phyloP scores from a whole-genome alignment of 805 yeast species.

The Teunomyces atbi region DNA sequence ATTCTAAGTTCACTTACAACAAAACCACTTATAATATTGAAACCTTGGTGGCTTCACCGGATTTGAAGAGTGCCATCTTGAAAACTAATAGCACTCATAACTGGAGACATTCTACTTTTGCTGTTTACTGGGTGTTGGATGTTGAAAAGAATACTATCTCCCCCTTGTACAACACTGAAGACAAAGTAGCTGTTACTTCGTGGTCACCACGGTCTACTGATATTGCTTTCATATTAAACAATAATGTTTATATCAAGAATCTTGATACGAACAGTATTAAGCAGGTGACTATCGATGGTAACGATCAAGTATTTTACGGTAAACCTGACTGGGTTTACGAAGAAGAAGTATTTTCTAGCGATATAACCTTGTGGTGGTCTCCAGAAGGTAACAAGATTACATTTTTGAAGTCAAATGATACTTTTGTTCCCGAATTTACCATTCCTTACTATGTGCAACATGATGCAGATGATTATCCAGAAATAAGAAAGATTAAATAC shows the following conservation, averaged over 20 bases:
- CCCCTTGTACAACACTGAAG: slow-evolving; percentile 11
- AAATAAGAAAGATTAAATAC: slow-evolving; percentile 48
- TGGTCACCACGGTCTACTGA: slow-evolving; percentile 63
- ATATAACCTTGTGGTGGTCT: slow-evolving; percentile 70
- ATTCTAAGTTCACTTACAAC: slow-evolving; percentile 42
- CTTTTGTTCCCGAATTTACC: slow-evolving; percentile 51
- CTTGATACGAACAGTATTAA: slow-evolving; percentile 19
- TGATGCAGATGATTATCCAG: slow-evolving; percentile 46
- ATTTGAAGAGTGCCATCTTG: slow-evolving; percentile 56
- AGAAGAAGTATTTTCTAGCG: slow-evolving; percentile 66
- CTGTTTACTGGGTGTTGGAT: slow-evolving; percentile 43
- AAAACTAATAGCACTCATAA: slow-evolving; percentile 61
- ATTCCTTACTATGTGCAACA: slow-evolving; percentile 51
- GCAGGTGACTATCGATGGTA: slow-evolving; percentile 53
- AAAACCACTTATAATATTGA: slow-evolving; percentile 47
- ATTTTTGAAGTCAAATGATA: slow-evolving; percentile 58
- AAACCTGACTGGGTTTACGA: slow-evolving; percentile 84
- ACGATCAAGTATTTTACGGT: slow-evolving; percentile 55
- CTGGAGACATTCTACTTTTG: slow-evolving; percentile 53
- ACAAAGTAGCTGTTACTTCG: slow-evolving; percentile 48
- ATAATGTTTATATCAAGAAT: slow-evolving; percentile 53
- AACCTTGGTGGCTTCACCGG: slow-evolving; percentile 62
- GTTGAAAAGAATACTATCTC: slow-evolving; percentile 13
- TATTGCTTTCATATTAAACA: slow-evolving; percentile 54
- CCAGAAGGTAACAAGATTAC: slow-evolving; percentile 57